Conservation (phyloP, 495 filamentous ascomycete species). For the Clavariopsis aquatica region DNA sequence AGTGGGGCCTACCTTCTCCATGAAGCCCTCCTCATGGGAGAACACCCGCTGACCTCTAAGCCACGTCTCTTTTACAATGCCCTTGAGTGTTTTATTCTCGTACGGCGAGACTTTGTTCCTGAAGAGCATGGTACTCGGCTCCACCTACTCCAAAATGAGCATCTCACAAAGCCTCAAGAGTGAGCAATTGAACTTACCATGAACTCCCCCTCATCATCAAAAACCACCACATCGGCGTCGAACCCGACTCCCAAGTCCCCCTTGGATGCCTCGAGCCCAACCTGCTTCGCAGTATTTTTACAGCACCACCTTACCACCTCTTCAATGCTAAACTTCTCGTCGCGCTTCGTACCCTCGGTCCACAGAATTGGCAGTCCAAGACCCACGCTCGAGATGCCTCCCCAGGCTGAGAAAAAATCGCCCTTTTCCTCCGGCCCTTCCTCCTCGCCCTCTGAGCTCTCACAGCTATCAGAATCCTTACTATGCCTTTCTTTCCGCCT, state of each 20-base stretch:
- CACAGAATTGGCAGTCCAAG: constrained; percentile 88
- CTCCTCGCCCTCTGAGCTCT: constrained; percentile 42
- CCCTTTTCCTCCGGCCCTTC: constrained; percentile 53
- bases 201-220: constrained; percentile 82
- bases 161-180: not conserved
- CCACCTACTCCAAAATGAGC: constrained; percentile 30
- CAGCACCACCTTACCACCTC: constrained; percentile 85
- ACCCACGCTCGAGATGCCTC: constrained; percentile 91
- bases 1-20: constrained; percentile 55
- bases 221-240: constrained; percentile 91
- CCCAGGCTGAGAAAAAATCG: constrained; percentile 96
- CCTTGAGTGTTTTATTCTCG: constrained; percentile 76
- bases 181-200: constrained; percentile 49
- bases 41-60: constrained; percentile 77
- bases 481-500: constrained; percentile 15
- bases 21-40: constrained; percentile 62
- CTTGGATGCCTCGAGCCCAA: constrained; percentile 80
- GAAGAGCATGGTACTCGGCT: constrained; percentile 71
- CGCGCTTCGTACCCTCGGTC: constrained; percentile 68
- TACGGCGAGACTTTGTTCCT: constrained; percentile 94
- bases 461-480: constrained; percentile 25
- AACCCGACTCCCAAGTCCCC: constrained; percentile 80
- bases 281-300: constrained; percentile 84
- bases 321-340: constrained; percentile 54
- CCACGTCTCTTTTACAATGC: constrained; percentile 89